Conservation (phyloP, 108 stramenopile genomes). For the Craspedostauros australis region DNA sequence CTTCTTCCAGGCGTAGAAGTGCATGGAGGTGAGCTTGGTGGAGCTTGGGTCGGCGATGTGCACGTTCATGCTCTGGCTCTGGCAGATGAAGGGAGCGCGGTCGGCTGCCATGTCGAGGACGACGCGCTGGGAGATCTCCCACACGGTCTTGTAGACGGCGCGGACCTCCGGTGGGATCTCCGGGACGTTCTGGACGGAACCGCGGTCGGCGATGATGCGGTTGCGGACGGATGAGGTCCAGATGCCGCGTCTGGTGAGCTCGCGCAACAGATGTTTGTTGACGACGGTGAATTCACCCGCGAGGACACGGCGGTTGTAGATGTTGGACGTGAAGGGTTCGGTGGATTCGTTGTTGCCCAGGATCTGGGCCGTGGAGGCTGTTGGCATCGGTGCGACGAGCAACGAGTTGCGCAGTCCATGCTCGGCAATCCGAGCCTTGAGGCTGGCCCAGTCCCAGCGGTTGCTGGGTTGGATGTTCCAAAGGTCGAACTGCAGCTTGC, state of each 20-base stretch:
- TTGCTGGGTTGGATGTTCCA: slow-evolving; percentile 88
- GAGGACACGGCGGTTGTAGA: slow-evolving; percentile 98
- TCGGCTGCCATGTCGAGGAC: slow-evolving; percentile 99
- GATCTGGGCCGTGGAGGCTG: slow-evolving; percentile 99
- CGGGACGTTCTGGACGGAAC: slow-evolving; percentile 88
- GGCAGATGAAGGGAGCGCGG: slow-evolving; percentile 98
- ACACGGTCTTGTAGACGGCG: slow-evolving; percentile 98
- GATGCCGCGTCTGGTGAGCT: slow-evolving; percentile 88
- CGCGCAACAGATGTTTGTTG: slow-evolving; percentile 97
- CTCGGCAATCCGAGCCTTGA: slow-evolving; percentile 79
- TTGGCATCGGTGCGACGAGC: slow-evolving; percentile 98
- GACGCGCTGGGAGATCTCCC: slow-evolving; percentile 94
- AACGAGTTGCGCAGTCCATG: slow-evolving; percentile 97
- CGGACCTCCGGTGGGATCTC: slow-evolving; percentile 91
- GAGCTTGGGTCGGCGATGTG: slow-evolving; percentile 97
- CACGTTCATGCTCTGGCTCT: slow-evolving; percentile 97
- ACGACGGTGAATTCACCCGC: slow-evolving; percentile 99
- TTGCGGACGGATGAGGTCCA: slow-evolving; percentile 97
- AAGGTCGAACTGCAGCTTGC: slow-evolving; percentile 95
- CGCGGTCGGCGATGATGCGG: slow-evolving; percentile 95
- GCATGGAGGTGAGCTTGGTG: slow-evolving; percentile 92
- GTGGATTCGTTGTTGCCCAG: slow-evolving; percentile 98
- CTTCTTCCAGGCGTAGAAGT: slow-evolving; percentile 98
- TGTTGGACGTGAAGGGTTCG: slow-evolving; percentile 99
- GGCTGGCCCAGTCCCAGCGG: slow-evolving; percentile 92